phyloP scores from a whole-genome alignment of 441 rosid genomes.

The Croton setiger region DNA sequence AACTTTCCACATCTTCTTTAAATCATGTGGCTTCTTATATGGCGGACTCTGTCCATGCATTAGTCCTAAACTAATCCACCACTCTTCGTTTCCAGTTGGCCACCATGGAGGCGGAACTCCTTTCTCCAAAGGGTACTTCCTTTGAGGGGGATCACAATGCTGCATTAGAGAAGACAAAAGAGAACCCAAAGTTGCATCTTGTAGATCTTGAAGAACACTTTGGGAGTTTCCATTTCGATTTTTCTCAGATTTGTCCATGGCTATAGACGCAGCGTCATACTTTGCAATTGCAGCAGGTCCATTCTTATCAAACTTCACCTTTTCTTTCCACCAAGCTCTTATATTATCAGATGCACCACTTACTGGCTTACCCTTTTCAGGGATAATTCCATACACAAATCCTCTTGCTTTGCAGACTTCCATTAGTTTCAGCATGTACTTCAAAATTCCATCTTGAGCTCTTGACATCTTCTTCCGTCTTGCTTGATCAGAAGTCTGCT shows the following conservation, averaged over 20 bases:
- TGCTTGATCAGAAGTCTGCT: conserved; percentile 86
- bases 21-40: conserved; percentile 92
- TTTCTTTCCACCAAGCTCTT: conserved; percentile 99
- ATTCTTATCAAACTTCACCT: conserved; percentile 96
- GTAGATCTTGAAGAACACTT: conserved; percentile 78
- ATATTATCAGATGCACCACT: conserved; percentile 93
- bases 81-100: conserved; percentile 91
- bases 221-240: conserved; percentile 53
- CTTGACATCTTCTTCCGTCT: conserved; percentile 98
- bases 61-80: conserved; percentile 83
- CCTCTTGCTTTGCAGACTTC: conserved; percentile 98
- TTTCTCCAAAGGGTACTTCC: conserved; percentile 95
- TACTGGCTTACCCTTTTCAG: conserved; percentile 94
- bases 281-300: conserved; percentile 95
- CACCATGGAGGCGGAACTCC: conserved; percentile 96
- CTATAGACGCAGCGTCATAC: conserved; percentile 77
- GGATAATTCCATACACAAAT: conserved; percentile 95
- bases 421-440: conserved; percentile 97
- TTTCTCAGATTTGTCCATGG: conserved; percentile 56
- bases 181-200: conserved; percentile 96
- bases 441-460: conserved; percentile 98
- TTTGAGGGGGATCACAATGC: conserved; percentile 97
- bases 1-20: conserved; percentile 98
- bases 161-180: conserved; percentile 95
- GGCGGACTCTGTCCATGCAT: conserved; percentile 69